Conservation (phyloP, 1,284 basidiomycete species). For the Moesziomyces aphidis region DNA sequence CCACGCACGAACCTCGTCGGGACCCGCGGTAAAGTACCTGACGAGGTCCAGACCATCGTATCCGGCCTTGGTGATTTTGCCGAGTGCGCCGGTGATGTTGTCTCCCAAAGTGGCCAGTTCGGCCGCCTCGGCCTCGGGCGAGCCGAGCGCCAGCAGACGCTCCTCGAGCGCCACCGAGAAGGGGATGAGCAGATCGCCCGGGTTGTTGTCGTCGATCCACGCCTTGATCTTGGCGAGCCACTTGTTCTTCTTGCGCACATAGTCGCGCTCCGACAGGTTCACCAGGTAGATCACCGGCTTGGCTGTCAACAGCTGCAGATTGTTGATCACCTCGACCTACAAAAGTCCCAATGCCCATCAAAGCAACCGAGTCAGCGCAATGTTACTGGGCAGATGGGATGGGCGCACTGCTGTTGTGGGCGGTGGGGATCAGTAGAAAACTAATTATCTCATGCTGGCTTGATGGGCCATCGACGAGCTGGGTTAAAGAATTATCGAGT, state of each 20-base stretch:
- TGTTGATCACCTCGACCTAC: slow-evolving; percentile 95
- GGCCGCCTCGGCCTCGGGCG: slow-evolving; percentile 59
- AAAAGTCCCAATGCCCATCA: neutral
- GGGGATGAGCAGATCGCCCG: slow-evolving; percentile 94
- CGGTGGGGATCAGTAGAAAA: slow-evolving; percentile 47
- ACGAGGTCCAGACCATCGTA: slow-evolving; percentile 65
- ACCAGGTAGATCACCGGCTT: slow-evolving; percentile 99
- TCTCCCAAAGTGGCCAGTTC: slow-evolving; percentile 61
- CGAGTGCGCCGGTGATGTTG: slow-evolving; percentile 61
- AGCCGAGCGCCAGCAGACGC: slow-evolving; percentile 75
- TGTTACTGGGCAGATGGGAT: neutral
- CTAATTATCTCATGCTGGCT: slow-evolving; percentile 63
- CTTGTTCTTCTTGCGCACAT: slow-evolving; percentile 98
- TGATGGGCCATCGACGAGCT: slow-evolving; percentile 76
- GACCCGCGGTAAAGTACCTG: slow-evolving; percentile 86
- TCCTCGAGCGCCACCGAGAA: slow-evolving; percentile 98
- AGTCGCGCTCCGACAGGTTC: slow-evolving; percentile 96
- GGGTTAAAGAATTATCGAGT: slow-evolving; percentile 77
- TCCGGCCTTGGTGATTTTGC: slow-evolving; percentile 66
- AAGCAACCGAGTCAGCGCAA: neutral
- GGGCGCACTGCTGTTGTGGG: slow-evolving; percentile 6
- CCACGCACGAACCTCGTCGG: slow-evolving; percentile 95
- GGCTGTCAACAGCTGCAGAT: slow-evolving; percentile 89
- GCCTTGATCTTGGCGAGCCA: slow-evolving; percentile 98
- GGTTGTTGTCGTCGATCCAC: slow-evolving; percentile 98